Conservation (phyloP, 495 filamentous ascomycete genomes). For the Friedmanniomyces simplex region DNA sequence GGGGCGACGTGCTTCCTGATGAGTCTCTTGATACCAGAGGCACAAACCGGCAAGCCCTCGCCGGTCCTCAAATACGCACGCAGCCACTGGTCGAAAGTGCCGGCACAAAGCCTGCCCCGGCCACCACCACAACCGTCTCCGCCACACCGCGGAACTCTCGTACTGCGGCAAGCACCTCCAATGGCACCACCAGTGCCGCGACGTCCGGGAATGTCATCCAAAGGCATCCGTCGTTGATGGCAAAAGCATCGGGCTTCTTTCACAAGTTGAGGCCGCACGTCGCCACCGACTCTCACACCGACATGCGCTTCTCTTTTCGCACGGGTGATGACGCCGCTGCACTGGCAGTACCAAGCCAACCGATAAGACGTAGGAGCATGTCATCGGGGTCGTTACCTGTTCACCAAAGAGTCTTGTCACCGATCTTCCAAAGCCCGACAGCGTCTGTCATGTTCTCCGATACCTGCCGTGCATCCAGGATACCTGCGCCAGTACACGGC, state of each 20-base stretch:
- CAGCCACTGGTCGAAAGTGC: too few species aligned
- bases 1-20: constrained; percentile 28
- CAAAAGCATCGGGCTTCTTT: constrained; percentile 18
- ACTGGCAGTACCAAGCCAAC: not conserved
- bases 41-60: not conserved
- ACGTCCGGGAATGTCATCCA: not conserved
- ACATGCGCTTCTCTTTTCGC: constrained; percentile 25
- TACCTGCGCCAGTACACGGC: constrained; percentile 27
- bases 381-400: constrained; percentile 4
- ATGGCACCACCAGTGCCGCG: not conserved
- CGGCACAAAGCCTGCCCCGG: too few species aligned
- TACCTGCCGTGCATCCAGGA: constrained; percentile 23
- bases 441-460: not conserved
- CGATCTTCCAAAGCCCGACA: constrained; percentile 9
- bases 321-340: constrained; percentile 21
- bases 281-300: not conserved
- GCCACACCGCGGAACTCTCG: too few species aligned
- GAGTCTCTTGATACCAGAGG: constrained; percentile 13
- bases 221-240: constrained; percentile 12
- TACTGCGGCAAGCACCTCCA: too few species aligned
- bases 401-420: not conserved
- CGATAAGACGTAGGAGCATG: constrained; percentile 7
- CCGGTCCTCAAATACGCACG: not conserved
- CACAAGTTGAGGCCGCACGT: constrained; percentile 2
- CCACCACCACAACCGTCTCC: too few species aligned